Conservation (phyloP, 1,284 basidiomycete species). For the Malassezia sp. region DNA sequence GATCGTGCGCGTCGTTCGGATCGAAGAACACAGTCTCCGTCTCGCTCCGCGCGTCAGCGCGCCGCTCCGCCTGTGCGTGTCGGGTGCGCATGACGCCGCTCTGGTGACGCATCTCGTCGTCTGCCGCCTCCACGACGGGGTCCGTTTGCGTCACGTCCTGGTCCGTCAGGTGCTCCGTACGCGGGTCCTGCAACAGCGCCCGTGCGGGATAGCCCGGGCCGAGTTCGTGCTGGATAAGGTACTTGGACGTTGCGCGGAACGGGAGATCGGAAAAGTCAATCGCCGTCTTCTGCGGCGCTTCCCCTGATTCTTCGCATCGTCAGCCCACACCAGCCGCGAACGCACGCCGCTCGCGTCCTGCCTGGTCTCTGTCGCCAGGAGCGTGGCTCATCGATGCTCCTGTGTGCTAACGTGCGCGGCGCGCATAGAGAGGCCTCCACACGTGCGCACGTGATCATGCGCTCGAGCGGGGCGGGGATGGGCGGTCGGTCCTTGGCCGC, state of each 20-base stretch:
- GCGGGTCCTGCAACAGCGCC: constrained; percentile 7
- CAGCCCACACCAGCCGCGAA: not conserved
- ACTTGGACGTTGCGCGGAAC: constrained; percentile 7
- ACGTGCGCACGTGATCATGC: too few relatives aligned
- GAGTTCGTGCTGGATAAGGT: constrained; percentile 9
- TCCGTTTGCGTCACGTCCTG: not conserved
- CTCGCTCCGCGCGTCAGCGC: not conserved
- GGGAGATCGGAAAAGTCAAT: constrained; percentile 13
- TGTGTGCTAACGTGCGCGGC: too few relatives aligned
- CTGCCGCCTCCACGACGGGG: not conserved
- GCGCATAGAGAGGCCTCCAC: too few relatives aligned
- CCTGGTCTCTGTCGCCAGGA: not conserved
- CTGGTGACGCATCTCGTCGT: constrained; percentile 3
- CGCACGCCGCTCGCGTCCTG: constrained; percentile 8
- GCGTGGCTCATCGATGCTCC: constrained; percentile 11
- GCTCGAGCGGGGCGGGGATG: too few relatives aligned
- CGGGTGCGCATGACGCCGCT: not conserved
- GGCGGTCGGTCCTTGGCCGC: too few relatives aligned
- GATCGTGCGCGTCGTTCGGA: constrained; percentile 3
- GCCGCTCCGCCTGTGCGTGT: constrained; percentile 5
- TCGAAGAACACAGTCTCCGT: constrained; percentile 5
- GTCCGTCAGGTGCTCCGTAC: not conserved
- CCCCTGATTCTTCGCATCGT: not conserved
- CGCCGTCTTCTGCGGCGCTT: not conserved
- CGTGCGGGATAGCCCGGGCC: constrained; percentile 8